Evolutionary conservation across 2,329 filamentous ascomycete species (phyloP).

Genomic region (Penicillium sp.): DNA sequence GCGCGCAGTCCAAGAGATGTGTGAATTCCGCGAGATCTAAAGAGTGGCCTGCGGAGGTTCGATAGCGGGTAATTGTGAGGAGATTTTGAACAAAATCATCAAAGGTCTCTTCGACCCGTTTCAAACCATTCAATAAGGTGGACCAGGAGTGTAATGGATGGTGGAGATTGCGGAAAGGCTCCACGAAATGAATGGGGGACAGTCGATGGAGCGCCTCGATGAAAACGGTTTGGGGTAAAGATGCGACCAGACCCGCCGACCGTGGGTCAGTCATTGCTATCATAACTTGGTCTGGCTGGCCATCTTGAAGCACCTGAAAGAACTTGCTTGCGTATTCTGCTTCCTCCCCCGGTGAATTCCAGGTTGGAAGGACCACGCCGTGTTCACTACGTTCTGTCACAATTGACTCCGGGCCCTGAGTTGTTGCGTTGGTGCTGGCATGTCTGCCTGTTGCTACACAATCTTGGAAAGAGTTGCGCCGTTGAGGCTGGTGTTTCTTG

Average conservation of each 20-base stretch:
- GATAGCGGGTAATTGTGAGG: slow-evolving; percentile 35
- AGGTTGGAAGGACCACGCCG: slow-evolving; percentile 2
- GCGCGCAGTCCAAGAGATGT: slow-evolving; percentile 51
- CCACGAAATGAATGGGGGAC: slow-evolving; percentile 54
- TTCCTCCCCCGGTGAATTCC: slow-evolving; percentile 13
- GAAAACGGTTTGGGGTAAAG: slow-evolving; percentile 55
- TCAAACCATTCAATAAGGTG: slow-evolving; percentile 42
- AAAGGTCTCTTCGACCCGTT: slow-evolving; percentile 37
- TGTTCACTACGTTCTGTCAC: not conserved
- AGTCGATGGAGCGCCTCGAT: slow-evolving; percentile 60
- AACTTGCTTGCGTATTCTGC: slow-evolving; percentile 15
- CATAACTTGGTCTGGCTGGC: slow-evolving; percentile 41
- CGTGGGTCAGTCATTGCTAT: slow-evolving; percentile 32
- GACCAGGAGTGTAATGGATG: slow-evolving; percentile 49
- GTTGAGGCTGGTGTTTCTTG: not conserved
- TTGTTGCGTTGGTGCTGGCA: not conserved
- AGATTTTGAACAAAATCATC: slow-evolving; percentile 39
- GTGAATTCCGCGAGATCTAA: slow-evolving; percentile 49
- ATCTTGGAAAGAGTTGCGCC: not conserved
- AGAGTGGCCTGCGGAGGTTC: slow-evolving; percentile 33
- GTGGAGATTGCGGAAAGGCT: slow-evolving; percentile 46
- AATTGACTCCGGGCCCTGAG: not conserved
- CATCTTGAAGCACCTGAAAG: slow-evolving; percentile 30
- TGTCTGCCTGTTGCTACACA: slow-evolving; percentile 2
- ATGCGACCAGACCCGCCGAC: slow-evolving; percentile 28